Conservation (phyloP, 192 early-diverging fungal genomes). For the Backusella liffmaniae region DNA sequence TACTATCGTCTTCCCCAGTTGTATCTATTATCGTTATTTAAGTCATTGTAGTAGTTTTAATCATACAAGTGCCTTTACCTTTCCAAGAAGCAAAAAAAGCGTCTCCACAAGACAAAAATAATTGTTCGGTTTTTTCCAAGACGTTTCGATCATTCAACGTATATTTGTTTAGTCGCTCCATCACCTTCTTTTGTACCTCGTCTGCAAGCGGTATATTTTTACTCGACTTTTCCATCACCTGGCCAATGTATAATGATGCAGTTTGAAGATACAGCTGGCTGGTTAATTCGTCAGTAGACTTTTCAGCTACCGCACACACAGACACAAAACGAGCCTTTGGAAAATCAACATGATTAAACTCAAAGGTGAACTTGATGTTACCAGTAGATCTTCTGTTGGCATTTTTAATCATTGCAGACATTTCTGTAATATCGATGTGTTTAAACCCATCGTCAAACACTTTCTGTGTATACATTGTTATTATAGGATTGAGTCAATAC, state of each 20-base stretch:
- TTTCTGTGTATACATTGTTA: neutral
- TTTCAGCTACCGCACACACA: constrained; percentile 4
- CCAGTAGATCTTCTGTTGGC: neutral
- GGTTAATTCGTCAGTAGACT: constrained; percentile 4
- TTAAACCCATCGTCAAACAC: neutral
- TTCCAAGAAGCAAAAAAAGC: constrained; percentile 7
- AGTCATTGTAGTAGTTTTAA: neutral
- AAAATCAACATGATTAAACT: neutral
- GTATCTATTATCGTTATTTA: neutral
- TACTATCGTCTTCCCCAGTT: neutral
- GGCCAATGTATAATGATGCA: neutral
- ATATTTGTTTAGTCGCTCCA: neutral
- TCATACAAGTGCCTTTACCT: neutral
- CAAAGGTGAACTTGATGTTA: neutral
- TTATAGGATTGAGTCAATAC: neutral
- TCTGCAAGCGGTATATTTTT: neutral
- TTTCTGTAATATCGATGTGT: constrained; percentile 22
- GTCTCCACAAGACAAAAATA: constrained; percentile 7
- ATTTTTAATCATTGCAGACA: neutral
- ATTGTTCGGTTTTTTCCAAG: neutral
- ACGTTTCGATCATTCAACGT: neutral
- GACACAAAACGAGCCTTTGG: neutral
- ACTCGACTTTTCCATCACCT: neutral
- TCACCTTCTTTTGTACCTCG: neutral
- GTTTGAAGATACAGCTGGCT: constrained; percentile 1